phyloP scores from a whole-genome alignment of 2,329 filamentous ascomycete species.

The Bipolaris oryzae region DNA sequence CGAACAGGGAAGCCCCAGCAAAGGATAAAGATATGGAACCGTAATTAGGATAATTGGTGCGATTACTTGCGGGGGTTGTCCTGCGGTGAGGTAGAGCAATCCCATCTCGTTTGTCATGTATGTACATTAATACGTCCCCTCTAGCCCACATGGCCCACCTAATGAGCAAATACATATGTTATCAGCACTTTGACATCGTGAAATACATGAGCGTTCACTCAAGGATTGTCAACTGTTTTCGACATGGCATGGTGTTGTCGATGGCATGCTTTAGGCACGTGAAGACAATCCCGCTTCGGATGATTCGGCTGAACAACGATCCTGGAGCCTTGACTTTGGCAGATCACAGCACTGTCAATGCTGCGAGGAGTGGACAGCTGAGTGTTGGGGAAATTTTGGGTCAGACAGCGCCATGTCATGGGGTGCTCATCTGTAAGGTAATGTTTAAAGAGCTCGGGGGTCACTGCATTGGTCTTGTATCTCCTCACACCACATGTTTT shows the following conservation, averaged over 20 bases:
- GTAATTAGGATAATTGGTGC: not conserved
- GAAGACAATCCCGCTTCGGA: not conserved
- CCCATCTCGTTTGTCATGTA: not conserved
- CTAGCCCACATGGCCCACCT: not conserved
- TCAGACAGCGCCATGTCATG: not conserved
- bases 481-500: not conserved
- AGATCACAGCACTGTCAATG: not conserved
- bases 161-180: not conserved
- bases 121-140: not conserved
- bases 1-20: constrained; percentile 10
- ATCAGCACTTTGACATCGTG: not conserved
- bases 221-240: not conserved
- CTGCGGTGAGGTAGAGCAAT: constrained; percentile 6
- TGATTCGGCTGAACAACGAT: not conserved
- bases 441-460: not conserved
- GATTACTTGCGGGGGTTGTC: not conserved
- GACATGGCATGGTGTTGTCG: not conserved
- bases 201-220: too few relatives aligned
- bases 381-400: not conserved
- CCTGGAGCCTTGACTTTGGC: not conserved
- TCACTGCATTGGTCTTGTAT: constrained; percentile 1
- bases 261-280: not conserved
- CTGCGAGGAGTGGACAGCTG: not conserved
- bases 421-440: not conserved
- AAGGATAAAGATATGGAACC: constrained; percentile 12